These are phyloP conservation scores for Aspergillus candidus DNA, from an alignment of 2,329 filamentous ascomycete genomes.

Conservation along the genomic window DNA sequence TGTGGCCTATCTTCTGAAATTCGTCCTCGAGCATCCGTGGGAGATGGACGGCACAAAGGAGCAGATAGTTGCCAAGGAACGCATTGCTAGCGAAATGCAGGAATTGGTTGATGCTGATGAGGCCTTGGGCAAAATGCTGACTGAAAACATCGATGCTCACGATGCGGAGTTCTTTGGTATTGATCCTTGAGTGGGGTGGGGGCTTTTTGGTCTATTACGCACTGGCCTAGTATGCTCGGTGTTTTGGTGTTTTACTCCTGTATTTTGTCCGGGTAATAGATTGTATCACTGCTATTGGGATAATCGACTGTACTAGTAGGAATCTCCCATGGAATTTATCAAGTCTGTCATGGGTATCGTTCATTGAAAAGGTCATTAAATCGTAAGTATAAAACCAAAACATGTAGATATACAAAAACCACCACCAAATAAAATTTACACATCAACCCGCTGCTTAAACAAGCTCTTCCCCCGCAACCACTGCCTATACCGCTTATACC, in stretches of 20 bases:
- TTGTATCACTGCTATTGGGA: too few species aligned
- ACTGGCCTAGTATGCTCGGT: too few species aligned
- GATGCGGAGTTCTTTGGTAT: conserved; percentile 14
- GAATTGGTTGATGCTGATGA: conserved; percentile 33
- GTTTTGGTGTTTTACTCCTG: too few species aligned
- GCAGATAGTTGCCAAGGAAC: conserved; percentile 20
- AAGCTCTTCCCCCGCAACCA: conserved; percentile 93
- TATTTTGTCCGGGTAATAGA: too few species aligned
- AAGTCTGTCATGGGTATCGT: neutral
- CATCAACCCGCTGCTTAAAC: conserved; percentile 74
- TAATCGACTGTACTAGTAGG: too few species aligned
- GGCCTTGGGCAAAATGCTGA: conserved; percentile 24
- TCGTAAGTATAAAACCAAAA: conserved; percentile 1
- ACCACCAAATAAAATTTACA: conserved; percentile 11
- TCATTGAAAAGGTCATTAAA: neutral
- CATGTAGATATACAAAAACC: conserved; percentile 2
- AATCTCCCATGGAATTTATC: neutral
- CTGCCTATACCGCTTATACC: conserved; percentile 93
- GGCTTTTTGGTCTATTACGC: too few species aligned
- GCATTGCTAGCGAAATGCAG: conserved; percentile 30
- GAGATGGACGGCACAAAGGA: conserved; percentile 13
- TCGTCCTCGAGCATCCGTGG: conserved; percentile 25
- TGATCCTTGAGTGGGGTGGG: neutral
- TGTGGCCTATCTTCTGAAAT: conserved; percentile 24
- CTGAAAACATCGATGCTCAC: conserved; percentile 14